Base-by-base conservation (phyloP, 192 early-diverging fungal species). In the Backusella mclennaniae region DNA sequence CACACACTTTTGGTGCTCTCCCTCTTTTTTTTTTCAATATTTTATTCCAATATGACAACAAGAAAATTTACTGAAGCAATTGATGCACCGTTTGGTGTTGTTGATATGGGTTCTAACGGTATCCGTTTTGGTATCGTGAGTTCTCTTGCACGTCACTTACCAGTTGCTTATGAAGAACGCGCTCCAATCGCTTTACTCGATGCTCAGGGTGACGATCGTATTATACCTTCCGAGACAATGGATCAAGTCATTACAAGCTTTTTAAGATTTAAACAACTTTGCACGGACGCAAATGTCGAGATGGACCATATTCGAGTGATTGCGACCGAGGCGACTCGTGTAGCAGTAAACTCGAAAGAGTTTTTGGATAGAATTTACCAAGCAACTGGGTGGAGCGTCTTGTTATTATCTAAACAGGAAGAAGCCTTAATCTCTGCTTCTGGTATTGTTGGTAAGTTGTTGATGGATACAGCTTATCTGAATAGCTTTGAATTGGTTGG, bases 41-140 rank as follows among this genome's bases (percentile, higher is more conserved):
- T 4, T 63, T 12, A 63, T 63, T 29, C 12, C 21, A 23, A 63
- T 23, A 63, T 63, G 56, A 2, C 56, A 63, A 63, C 23, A 14
- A 63, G 56, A 29, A 63, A 14, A 29, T 63, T 63, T 29, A 63
- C 56, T 52, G 21, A 42, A 52, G 36, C 73, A 26, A 59, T 71
- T 23, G 31, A 56, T 26, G 74, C 59, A 67, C 77, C 85, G 21
- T 70, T 86, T 3, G 88, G 82, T 14, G 80, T 89, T 19, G 76
- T 89, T 9, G 88, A 89, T 59, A 89, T 89, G 83, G 88, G 88
- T n/a, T 86, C 85, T 67, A 89, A 89, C 71, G 88, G 88, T 56
- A 89, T 89, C n/a, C 83, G 88, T 23, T 89, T 89, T 41, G 85
- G 85, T 21, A 86, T 89, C 53, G 78, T 87, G 35, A 78, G 75